phyloP scores from a whole-genome alignment of 306 rosid species.

The Psophocarpus tetragonolobus region DNA sequence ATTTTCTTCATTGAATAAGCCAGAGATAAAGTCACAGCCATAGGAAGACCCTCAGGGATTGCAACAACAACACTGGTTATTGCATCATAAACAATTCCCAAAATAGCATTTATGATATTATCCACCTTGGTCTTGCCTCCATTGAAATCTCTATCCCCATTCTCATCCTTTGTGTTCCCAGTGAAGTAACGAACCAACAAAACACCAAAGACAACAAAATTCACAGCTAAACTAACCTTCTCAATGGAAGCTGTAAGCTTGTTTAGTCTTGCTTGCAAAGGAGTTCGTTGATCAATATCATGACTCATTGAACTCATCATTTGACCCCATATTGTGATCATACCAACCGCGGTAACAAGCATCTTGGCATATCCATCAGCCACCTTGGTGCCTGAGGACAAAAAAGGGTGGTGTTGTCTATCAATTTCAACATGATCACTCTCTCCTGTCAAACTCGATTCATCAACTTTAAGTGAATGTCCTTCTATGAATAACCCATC shows the following conservation, averaged over 20 bases:
- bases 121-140: too few relatives aligned
- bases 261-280: constrained; percentile 34
- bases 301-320: constrained; percentile 41
- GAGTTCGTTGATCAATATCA: constrained; percentile 22
- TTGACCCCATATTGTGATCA: constrained; percentile 42
- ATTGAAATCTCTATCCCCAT: constrained; percentile 16
- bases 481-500: constrained; percentile 43
- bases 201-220: constrained; percentile 34
- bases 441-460: constrained; percentile 43
- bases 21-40: constrained; percentile 37
- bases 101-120: constrained; percentile 31
- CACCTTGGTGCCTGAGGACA: constrained; percentile 41
- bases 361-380: constrained; percentile 40
- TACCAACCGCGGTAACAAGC: constrained; percentile 42
- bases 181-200: constrained; percentile 35
- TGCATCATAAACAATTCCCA: constrained; percentile 35
- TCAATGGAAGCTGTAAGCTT: constrained; percentile 35
- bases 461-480: constrained; percentile 34
- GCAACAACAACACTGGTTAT: constrained; percentile 43
- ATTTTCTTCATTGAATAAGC: constrained; percentile 48
- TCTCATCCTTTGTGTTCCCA: constrained; percentile 36
- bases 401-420: constrained; percentile 15
- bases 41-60: constrained; percentile 39
- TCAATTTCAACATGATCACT: constrained; percentile 39
- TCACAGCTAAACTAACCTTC: constrained; percentile 36